Percentiles rank a stretch among this genome's conserved stretches.
Conservation (phyloP, 73 alveolate species). For the Paramecium biaurelia region DNA sequence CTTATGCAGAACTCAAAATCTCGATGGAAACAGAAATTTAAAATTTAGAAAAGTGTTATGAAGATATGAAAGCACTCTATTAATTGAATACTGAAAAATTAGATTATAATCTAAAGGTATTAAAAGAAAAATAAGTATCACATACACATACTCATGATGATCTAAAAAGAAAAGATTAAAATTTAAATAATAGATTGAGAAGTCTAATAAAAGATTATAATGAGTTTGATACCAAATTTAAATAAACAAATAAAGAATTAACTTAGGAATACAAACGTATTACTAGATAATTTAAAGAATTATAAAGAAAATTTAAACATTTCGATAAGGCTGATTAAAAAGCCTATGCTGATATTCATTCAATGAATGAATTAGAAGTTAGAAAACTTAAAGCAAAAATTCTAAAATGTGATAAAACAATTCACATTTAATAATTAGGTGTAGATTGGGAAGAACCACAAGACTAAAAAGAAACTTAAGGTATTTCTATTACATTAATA, state of each 20-base stretch:
- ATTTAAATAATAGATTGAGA: slow-evolving; percentile 71
- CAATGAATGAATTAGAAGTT: slow-evolving; percentile 88
- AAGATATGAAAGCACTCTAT: slow-evolving; percentile 89
- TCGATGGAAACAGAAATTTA: slow-evolving; percentile 83
- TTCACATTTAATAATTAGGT: slow-evolving; percentile 86
- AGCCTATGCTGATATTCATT: slow-evolving; percentile 83
- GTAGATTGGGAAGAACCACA: slow-evolving; percentile 75
- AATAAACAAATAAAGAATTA: slow-evolving; percentile 73
- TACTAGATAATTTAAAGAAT: slow-evolving; percentile 82
- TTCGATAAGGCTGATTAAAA: slow-evolving; percentile 74
- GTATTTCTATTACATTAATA: not conserved
- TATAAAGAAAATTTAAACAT: slow-evolving; percentile 74
- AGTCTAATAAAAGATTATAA: slow-evolving; percentile 70
- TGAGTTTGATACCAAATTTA: slow-evolving; percentile 63
- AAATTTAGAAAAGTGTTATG: slow-evolving; percentile 81
- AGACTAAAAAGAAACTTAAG: slow-evolving; percentile 36
- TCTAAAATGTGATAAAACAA: slow-evolving; percentile 82
- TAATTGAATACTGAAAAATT: slow-evolving; percentile 80
- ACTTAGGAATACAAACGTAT: slow-evolving; percentile 83
- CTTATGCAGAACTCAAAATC: slow-evolving; percentile 78
- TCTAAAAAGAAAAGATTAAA: slow-evolving; percentile 69
- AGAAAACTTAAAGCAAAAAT: slow-evolving; percentile 80
- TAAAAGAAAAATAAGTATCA: slow-evolving; percentile 75
- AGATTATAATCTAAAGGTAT: slow-evolving; percentile 78
- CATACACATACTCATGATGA: slow-evolving; percentile 70